Evolutionary conservation across 2,329 filamentous ascomycete genomes (phyloP).

Genomic region (Phyllosticta capitalensis): DNA sequence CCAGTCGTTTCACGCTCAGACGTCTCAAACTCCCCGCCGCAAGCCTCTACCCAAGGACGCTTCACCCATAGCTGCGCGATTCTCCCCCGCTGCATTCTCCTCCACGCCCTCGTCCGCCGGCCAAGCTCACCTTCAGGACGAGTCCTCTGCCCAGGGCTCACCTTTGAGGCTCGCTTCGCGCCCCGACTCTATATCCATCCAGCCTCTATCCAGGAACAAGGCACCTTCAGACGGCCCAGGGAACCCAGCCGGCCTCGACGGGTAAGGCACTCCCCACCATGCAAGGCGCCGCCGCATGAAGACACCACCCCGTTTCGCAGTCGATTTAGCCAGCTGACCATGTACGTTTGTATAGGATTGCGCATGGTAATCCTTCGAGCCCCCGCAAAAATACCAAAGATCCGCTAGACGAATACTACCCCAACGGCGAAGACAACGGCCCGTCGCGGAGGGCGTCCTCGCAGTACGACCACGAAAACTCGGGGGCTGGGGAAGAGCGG

Average conservation of each 20-base stretch:
- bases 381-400: background rate
- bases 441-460: constrained; percentile 12
- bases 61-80: constrained; percentile 37
- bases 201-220: constrained; percentile 16
- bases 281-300: background rate
- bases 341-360: background rate
- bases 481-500: constrained; percentile 11
- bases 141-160: constrained; percentile 23
- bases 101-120: constrained; percentile 27
- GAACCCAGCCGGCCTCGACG: background rate
- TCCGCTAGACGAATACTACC: constrained; percentile 15
- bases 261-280: constrained; percentile 21
- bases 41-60: constrained; percentile 46
- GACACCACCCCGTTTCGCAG: background rate
- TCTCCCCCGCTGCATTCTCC: constrained; percentile 32
- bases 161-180: constrained; percentile 19
- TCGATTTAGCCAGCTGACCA: background rate
- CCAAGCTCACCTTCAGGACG: constrained; percentile 16
- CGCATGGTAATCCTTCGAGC: background rate
- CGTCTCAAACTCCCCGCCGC: constrained; percentile 36
- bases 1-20: constrained; percentile 34
- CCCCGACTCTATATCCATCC: constrained; percentile 20
- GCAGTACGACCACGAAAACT: constrained; percentile 9
- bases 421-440: constrained; percentile 12
- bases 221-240: background rate